phyloP scores from a whole-genome alignment of 83 land plant species.

The Diphasiastrum complanatum region DNA sequence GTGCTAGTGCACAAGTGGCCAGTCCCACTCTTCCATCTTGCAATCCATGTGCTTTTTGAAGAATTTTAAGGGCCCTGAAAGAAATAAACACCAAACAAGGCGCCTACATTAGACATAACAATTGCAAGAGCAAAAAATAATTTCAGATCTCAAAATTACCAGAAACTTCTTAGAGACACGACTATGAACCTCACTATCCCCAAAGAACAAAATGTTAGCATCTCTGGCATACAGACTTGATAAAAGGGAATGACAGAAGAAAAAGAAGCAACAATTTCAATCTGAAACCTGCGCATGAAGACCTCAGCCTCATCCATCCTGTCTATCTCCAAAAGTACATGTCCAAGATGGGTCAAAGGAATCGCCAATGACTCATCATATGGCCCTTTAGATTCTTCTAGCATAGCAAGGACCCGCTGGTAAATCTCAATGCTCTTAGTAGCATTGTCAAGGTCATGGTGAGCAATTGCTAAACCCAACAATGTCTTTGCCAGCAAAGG shows the following conservation, averaged over 20 bases:
- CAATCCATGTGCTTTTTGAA: conserved; percentile 46
- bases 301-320: conserved; percentile 52
- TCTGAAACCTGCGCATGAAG: conserved; percentile 44
- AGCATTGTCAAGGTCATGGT: conserved; percentile 29
- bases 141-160: no score
- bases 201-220: no score
- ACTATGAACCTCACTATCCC: no score
- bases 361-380: conserved; percentile 50
- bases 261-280: conserved; percentile 1
- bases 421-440: conserved; percentile 48
- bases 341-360: conserved; percentile 58
- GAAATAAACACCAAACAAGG: neutral
- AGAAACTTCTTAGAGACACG: no score
- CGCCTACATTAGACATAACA: neutral
- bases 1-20: conserved; percentile 65
- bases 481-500: conserved; percentile 46
- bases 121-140: no score
- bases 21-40: conserved; percentile 62
- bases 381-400: conserved; percentile 48
- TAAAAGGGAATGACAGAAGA: conserved; percentile 4
- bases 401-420: conserved; percentile 35
- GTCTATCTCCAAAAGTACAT: conserved; percentile 49
- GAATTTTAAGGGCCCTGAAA: conserved; percentile 49
- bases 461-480: conserved; percentile 52
- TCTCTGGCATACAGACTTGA: no score